phyloP scores from a whole-genome alignment of 139 green algal genomes.

The Spirogloea muscicola region DNA sequence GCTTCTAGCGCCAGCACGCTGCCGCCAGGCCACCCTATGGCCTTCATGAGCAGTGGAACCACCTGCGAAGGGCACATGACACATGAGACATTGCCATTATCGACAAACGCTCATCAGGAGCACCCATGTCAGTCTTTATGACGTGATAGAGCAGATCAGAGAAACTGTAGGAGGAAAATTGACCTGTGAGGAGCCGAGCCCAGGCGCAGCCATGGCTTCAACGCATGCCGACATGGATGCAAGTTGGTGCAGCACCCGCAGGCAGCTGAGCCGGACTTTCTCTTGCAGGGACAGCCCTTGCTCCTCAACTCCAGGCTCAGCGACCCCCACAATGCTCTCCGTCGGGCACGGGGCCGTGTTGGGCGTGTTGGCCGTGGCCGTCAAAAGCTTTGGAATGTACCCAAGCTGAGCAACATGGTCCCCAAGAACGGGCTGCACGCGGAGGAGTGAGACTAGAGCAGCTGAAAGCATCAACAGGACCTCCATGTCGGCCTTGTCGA shows the following conservation, averaged over 20 bases:
- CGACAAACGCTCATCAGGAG: no score
- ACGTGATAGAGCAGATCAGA: no score
- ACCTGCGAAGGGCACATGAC: constrained; percentile 29
- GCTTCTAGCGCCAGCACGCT: constrained; percentile 41
- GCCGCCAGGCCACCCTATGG: constrained; percentile 36
- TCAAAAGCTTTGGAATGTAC: constrained; percentile 46
- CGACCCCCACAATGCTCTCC: neutral
- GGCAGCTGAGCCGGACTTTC: constrained; percentile 19
- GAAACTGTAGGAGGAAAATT: neutral
- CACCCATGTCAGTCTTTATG: no score
- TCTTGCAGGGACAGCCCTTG: constrained; percentile 8
- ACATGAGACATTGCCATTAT: neutral
- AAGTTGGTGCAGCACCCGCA: constrained; percentile 37
- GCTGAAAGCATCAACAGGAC: constrained; percentile 17
- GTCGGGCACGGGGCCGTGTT: no score
- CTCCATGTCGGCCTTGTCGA: neutral
- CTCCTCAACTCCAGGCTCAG: neutral
- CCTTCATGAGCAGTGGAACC: constrained; percentile 35
- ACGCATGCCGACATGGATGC: constrained; percentile 19
- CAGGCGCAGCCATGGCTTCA: constrained; percentile 30
- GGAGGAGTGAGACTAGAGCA: constrained; percentile 35
- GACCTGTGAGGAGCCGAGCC: no score
- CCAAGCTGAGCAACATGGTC: constrained; percentile 46
- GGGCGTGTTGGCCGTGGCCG: constrained; percentile 27
- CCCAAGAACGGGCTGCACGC: constrained; percentile 38